Percentiles rank a stretch among this genome's conserved stretches.
phyloP scores from a whole-genome alignment of 495 filamentous ascomycete genomes.

The Talaromyces proteolyticus region DNA sequence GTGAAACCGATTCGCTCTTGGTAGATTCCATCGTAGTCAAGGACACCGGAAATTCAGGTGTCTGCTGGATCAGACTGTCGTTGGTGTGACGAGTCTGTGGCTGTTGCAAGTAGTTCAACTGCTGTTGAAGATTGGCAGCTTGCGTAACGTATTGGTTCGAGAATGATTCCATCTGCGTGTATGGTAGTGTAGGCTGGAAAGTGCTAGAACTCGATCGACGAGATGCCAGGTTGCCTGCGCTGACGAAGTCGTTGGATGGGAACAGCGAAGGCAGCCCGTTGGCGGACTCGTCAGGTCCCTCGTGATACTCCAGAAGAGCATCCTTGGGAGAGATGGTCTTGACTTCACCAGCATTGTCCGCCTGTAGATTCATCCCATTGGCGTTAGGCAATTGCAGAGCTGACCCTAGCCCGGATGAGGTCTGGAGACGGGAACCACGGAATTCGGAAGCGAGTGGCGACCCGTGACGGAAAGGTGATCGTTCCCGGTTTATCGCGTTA shows the following conservation, averaged over 20 bases:
- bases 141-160: slow-evolving; percentile 30
- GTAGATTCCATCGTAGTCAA: slow-evolving; percentile 62
- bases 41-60: slow-evolving; percentile 55
- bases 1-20: slow-evolving; percentile 41
- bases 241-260: slow-evolving; percentile 43
- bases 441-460: slow-evolving; percentile 57
- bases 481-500: slow-evolving; percentile 51
- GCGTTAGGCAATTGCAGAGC: slow-evolving; percentile 29
- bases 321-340: slow-evolving; percentile 97
- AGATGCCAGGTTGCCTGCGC: slow-evolving; percentile 30
- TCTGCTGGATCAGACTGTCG: slow-evolving; percentile 6
- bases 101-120: slow-evolving; percentile 36
- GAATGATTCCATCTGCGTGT: slow-evolving; percentile 34
- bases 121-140: slow-evolving; percentile 27
- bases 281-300: slow-evolving; percentile 59
- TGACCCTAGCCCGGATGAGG: slow-evolving; percentile 29
- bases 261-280: slow-evolving; percentile 55
- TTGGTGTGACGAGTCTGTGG: not conserved
- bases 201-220: slow-evolving; percentile 37
- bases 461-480: slow-evolving; percentile 75
- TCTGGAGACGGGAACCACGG: slow-evolving; percentile 20
- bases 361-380: slow-evolving; percentile 24
- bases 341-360: slow-evolving; percentile 31
- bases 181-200: slow-evolving; percentile 35
- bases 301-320: slow-evolving; percentile 77